Conservation (phyloP, 2,329 filamentous ascomycete genomes). For the Ilyonectria robusta region DNA sequence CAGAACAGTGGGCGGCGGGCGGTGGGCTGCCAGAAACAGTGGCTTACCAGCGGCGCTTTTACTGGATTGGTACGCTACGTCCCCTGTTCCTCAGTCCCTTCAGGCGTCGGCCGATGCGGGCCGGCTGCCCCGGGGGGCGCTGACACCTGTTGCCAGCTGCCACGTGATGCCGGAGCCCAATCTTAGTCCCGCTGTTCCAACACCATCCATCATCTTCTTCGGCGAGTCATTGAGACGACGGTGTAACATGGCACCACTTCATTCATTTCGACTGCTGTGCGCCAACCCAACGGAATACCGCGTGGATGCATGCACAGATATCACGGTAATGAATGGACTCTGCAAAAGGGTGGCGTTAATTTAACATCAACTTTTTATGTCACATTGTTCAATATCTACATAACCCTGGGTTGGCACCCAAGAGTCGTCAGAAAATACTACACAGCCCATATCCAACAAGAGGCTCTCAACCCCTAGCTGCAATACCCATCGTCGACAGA, state of each 20-base stretch:
- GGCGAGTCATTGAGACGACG: background rate
- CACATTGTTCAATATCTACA: background rate
- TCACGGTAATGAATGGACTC: too few species aligned
- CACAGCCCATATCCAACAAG: background rate
- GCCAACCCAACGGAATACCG: background rate
- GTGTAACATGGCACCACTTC: slow-evolving; percentile 19
- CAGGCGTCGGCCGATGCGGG: slow-evolving; percentile 18
- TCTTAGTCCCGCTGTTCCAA: slow-evolving; percentile 8
- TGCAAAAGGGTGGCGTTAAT: too few species aligned
- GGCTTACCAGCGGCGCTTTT: background rate
- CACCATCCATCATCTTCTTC: slow-evolving; percentile 25
- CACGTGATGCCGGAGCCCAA: slow-evolving; percentile 15
- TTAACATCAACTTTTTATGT: too few species aligned
- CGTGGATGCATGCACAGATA: too few species aligned
- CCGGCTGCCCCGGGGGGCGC: slow-evolving; percentile 15
- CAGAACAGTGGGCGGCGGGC: background rate
- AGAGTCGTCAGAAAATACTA: background rate
- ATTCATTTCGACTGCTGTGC: background rate
- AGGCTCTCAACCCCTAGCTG: slow-evolving; percentile 11
- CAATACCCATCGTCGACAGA: slow-evolving; percentile 31
- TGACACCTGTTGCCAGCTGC: background rate
- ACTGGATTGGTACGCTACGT: background rate
- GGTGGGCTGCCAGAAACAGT: background rate
- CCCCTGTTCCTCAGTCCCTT: background rate
- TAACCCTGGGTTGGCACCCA: background rate